A percentile compares a stretch with the other conserved stretches of the same genome.
Conservation (phyloP, 2,329 filamentous ascomycete species). For the Diaporthe amygdali region DNA sequence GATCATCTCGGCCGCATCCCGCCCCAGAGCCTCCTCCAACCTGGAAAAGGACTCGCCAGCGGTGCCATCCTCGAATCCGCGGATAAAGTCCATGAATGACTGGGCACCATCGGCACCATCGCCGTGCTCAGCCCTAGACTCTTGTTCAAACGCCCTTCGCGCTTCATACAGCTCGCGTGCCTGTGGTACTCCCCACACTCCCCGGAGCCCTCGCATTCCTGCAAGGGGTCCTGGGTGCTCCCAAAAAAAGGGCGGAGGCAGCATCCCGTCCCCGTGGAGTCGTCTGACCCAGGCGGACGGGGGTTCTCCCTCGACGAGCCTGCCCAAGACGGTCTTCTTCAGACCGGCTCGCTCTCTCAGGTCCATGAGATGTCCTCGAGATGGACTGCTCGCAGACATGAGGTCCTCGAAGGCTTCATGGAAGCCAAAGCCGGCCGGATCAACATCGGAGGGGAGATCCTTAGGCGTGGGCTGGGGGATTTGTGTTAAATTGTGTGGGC, state of each 20-base stretch:
- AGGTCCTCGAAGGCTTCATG: conserved; percentile 65
- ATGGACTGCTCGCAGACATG: conserved; percentile 45
- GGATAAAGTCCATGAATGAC: too few relatives aligned
- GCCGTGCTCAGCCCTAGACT: background rate
- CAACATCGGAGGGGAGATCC: conserved; percentile 44
- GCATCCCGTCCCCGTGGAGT: conserved; percentile 20
- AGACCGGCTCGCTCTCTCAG: conserved; percentile 32
- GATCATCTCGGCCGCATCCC: background rate
- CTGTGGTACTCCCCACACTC: background rate
- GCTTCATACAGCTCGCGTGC: background rate
- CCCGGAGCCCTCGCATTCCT: background rate
- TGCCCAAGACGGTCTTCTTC: conserved; percentile 2
- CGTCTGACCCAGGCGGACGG: conserved; percentile 20
- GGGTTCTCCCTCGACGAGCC: conserved; percentile 18
- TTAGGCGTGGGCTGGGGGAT: conserved; percentile 53
- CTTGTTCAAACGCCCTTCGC: background rate
- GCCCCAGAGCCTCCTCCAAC: background rate
- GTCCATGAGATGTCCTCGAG: conserved; percentile 46
- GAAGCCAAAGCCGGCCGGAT: conserved; percentile 52
- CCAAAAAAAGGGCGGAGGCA: conserved; percentile 3
- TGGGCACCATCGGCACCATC: too few relatives aligned
- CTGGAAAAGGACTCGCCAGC: background rate
- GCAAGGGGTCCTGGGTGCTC: background rate
- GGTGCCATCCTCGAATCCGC: background rate
- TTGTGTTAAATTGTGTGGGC: conserved; percentile 48